Conservation (phyloP, 331 rosid genomes). For the Telfairia occidentalis region DNA sequence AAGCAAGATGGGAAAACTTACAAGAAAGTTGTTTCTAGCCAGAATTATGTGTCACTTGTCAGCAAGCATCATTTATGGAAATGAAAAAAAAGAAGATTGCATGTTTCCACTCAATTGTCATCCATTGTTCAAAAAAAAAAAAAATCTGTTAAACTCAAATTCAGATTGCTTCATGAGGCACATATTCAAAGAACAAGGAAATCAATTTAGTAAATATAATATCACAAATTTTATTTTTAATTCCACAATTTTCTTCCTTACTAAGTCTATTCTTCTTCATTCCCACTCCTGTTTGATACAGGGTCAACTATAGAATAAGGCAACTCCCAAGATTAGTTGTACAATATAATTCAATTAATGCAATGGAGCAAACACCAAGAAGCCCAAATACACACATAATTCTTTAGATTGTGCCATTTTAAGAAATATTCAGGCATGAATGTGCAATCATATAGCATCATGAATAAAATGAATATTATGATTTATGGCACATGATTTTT, state of each 20-base stretch:
- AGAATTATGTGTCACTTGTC: background rate
- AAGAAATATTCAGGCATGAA: background rate
- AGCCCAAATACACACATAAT: background rate
- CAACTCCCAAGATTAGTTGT: background rate
- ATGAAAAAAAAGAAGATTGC: no score
- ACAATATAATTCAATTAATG: background rate
- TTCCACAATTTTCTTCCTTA: background rate
- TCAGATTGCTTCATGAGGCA: background rate
- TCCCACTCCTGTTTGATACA: background rate
- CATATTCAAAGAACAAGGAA: background rate
- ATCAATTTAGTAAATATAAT: background rate
- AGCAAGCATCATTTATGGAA: background rate
- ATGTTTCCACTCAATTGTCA: background rate
- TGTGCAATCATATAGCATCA: background rate
- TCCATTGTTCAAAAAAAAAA: no score
- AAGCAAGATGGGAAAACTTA: background rate
- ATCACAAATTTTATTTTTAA: background rate
- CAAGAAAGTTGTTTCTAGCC: background rate
- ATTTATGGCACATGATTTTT: background rate
- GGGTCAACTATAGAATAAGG: background rate
- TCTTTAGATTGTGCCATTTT: background rate
- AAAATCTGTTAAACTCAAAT: background rate
- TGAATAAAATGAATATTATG: background rate
- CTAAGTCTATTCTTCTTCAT: background rate
- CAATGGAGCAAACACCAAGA: background rate